A percentile compares a stretch with the other conserved stretches of the same genome.
phyloP scores from a whole-genome alignment of 768 basidiomycete species.

The Lepiota brunneoincarnata region DNA sequence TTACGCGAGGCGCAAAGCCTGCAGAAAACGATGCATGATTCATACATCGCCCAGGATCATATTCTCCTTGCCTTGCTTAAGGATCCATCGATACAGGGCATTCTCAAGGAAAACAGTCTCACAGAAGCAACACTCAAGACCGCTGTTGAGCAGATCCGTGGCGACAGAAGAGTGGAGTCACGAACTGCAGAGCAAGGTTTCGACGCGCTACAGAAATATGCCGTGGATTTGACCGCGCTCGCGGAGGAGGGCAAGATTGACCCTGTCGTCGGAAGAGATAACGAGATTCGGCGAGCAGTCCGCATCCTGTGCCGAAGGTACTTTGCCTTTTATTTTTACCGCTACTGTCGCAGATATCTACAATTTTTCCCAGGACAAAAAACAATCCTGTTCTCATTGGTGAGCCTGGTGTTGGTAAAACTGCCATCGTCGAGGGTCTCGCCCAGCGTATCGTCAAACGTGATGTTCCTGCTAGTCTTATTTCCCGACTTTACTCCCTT shows the following conservation, averaged over 20 bases:
- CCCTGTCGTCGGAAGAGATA: slow-evolving; percentile 90
- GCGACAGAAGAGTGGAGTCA: slow-evolving; percentile 82
- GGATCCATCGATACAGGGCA: slow-evolving; percentile 58
- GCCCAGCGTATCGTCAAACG: slow-evolving; percentile 94
- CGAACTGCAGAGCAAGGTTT: slow-evolving; percentile 90
- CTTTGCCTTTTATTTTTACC: slow-evolving; percentile 20
- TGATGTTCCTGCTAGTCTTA: slow-evolving; percentile 77
- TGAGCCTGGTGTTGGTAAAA: slow-evolving; percentile 95
- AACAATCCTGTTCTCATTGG: slow-evolving; percentile 98
- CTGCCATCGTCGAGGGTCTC: slow-evolving; percentile 91
- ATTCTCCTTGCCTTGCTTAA: slow-evolving; percentile 82
- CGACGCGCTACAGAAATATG: slow-evolving; percentile 89
- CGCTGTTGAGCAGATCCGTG: slow-evolving; percentile 75
- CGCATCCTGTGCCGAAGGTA: slow-evolving; percentile 81
- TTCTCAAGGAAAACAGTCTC: slow-evolving; percentile 77
- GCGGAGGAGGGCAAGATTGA: slow-evolving; percentile 95
- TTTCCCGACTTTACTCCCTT: slow-evolving; percentile 77
- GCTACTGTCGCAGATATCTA: neutral
- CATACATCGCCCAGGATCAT: slow-evolving; percentile 92
- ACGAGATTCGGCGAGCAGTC: slow-evolving; percentile 83
- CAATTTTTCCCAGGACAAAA: slow-evolving; percentile 62
- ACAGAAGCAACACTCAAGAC: slow-evolving; percentile 72
- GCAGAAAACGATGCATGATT: slow-evolving; percentile 85
- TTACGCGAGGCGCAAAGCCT: slow-evolving; percentile 72
- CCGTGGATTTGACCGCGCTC: slow-evolving; percentile 79